phyloP scores from a whole-genome alignment of 2,329 filamentous ascomycete genomes.

The Lasiodiplodia hormozganensis region DNA sequence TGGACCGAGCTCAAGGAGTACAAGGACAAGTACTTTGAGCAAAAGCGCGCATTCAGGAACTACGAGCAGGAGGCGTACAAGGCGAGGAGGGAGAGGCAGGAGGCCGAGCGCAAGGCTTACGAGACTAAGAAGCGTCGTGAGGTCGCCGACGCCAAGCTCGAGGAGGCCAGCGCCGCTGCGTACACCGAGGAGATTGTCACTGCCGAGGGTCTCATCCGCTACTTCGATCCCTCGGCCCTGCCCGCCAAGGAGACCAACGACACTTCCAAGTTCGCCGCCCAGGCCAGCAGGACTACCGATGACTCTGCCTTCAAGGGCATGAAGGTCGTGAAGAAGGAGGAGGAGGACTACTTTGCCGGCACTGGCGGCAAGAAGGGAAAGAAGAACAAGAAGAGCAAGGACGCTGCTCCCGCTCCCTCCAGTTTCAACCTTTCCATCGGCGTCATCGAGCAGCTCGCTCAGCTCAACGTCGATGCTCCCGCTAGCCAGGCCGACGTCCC shows the following conservation, averaged over 20 bases:
- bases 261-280: slow-evolving; percentile 75
- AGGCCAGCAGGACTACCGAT: slow-evolving; percentile 83
- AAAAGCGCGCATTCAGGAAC: slow-evolving; percentile 80
- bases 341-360: slow-evolving; percentile 82
- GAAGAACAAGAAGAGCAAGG: slow-evolving; percentile 80
- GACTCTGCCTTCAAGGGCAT: slow-evolving; percentile 84
- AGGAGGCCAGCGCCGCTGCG: slow-evolving; percentile 83
- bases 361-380: slow-evolving; percentile 83
- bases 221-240: slow-evolving; percentile 79
- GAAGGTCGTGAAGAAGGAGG: slow-evolving; percentile 81
- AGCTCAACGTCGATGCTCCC: slow-evolving; percentile 85
- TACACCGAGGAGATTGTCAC: slow-evolving; percentile 93
- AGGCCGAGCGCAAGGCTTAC: slow-evolving; percentile 78
- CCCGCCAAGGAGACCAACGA: slow-evolving; percentile 67
- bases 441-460: slow-evolving; percentile 87
- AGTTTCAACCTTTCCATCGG: slow-evolving; percentile 89
- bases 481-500: slow-evolving; percentile 86
- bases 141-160: slow-evolving; percentile 76
- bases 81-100: slow-evolving; percentile 76
- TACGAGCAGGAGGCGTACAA: slow-evolving; percentile 86
- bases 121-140: slow-evolving; percentile 77
- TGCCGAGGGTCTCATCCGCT: slow-evolving; percentile 84
- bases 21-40: slow-evolving; percentile 86
- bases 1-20: slow-evolving; percentile 81
- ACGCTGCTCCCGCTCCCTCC: slow-evolving; percentile 54